Evolutionary conservation across 108 stramenopile genomes (phyloP).

Genomic region (Asterionellopsis glacialis): DNA sequence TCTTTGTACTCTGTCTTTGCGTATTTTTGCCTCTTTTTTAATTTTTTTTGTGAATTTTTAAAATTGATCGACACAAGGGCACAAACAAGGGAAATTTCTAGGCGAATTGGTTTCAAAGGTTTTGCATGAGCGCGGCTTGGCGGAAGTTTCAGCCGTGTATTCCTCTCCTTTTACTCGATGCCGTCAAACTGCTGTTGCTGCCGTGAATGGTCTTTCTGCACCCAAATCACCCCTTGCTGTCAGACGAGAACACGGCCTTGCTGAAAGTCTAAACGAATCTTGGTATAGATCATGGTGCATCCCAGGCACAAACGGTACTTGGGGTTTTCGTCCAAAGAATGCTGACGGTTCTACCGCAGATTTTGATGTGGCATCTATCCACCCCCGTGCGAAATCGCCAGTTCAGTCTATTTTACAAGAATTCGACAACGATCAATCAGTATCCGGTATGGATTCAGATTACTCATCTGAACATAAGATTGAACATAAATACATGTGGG

Average conservation of each 20-base stretch:
- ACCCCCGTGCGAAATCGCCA: conserved; percentile 15
- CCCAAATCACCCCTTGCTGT: conserved; percentile 8
- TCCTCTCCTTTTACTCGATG: conserved; percentile 41
- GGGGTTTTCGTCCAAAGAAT: conserved; percentile 33
- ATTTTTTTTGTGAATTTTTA: no score
- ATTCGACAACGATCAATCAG: conserved; percentile 8
- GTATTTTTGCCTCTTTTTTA: no score
- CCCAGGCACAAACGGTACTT: conserved; percentile 37
- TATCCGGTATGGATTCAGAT: conserved; percentile 20
- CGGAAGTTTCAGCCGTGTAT: conserved; percentile 30
- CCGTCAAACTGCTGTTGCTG: conserved; percentile 34
- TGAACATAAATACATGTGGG: conserved; percentile 20
- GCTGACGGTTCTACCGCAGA: not conserved
- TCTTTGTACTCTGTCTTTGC: no score
- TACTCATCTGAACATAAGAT: conserved; percentile 23
- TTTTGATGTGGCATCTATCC: conserved; percentile 16
- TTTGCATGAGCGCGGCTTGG: conserved; percentile 18
- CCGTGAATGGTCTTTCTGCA: not conserved
- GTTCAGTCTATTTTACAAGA: conserved; percentile 23
- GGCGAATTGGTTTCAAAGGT: conserved; percentile 20
- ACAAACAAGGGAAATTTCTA: conserved; percentile 18
- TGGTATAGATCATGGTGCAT: conserved; percentile 51
- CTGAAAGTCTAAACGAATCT: conserved; percentile 44
- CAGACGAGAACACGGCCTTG: conserved; percentile 30
- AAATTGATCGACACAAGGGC: conserved; percentile 3